phyloP scores from a whole-genome alignment of 768 basidiomycete genomes.

The Boletales sp. region DNA sequence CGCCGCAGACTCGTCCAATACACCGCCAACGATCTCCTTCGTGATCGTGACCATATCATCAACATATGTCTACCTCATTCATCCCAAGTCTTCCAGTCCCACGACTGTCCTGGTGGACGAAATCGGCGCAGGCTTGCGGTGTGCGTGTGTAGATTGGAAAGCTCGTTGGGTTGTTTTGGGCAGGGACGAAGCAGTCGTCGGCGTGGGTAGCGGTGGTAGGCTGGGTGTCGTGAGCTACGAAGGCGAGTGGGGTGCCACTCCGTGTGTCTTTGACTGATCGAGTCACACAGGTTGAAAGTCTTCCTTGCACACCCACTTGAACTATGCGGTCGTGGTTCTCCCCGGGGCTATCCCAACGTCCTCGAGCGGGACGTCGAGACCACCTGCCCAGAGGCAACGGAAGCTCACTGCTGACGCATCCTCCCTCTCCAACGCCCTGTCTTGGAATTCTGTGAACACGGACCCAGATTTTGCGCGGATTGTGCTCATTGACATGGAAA shows the following conservation, averaged over 20 bases:
- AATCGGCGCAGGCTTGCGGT: conserved; percentile 79
- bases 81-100: conserved; percentile 66
- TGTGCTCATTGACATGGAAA: conserved; percentile 87
- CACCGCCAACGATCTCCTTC: conserved; percentile 49
- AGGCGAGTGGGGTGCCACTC: conserved; percentile 43
- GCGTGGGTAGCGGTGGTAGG: conserved; percentile 77
- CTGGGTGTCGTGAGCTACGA: conserved; percentile 90
- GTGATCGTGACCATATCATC: conserved; percentile 88
- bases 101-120: conserved; percentile 76
- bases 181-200: conserved; percentile 87
- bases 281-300: conserved; percentile 45
- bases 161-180: conserved; percentile 79
- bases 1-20: conserved; percentile 14
- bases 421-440: conserved; percentile 6
- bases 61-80: conserved; percentile 71
- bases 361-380: conserved; percentile 56
- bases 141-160: conserved; percentile 76
- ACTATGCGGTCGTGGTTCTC: conserved; percentile 87
- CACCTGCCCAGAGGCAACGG: conserved; percentile 17
- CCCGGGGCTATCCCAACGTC: conserved; percentile 58
- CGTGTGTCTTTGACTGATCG: neutral
- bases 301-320: conserved; percentile 70
- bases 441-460: conserved; percentile 37
- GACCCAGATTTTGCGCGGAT: conserved; percentile 71
- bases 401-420: conserved; percentile 17